Evolutionary conservation across 352 stramenopile species (phyloP), one percentile per base, ranked within the genome.

Genomic region (Aphanomyces stellatus): DNA sequence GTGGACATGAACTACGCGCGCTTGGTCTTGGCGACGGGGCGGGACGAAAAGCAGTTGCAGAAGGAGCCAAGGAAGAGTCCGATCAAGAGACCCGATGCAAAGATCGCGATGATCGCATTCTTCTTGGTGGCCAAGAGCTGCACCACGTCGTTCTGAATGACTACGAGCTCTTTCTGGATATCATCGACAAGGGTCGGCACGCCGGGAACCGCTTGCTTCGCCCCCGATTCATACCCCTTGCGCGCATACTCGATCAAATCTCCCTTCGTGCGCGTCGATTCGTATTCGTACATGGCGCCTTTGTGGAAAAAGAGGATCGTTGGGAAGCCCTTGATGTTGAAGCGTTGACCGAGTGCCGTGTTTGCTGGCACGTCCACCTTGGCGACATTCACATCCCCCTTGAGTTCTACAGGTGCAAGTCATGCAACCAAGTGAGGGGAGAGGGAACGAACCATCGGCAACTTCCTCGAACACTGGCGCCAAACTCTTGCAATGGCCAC

Each of bases 361-460:
- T 96, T 87, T 34, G 71, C 80, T 42, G 81, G 93, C 48, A 87
- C 82, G 64, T 97, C 87, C 60, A 97, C 87, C 71, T 97, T 95
- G 40, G 85, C 91, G 24, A 97, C 86, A 69, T 97, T 97, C 59
- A 96, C 78, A 25, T 82, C 62, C 5, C 87, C 88, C 66, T 92
- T 83, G 19, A 98, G 73, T 31, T 93, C 87, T 74, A 71, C 59
- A 69, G 19, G 4, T 24, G 7, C 3, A 19, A 25, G 33, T 40
- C 24, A 35, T 1, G 4, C 19, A 55, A 24, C 2, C 4, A 34
- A 17, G 24, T 22, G 69, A 25, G 80, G 62, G 31, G 78, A 71
- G 25, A 74, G 19, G 51, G 24, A 27, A 69, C 69, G 51, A 43
- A 83, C 76, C 74, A 17, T 76, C 69, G 15, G 89, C 88, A 27